phyloP scores from a whole-genome alignment of 106 monocot genomes.

The Dendrobium huoshanense region DNA sequence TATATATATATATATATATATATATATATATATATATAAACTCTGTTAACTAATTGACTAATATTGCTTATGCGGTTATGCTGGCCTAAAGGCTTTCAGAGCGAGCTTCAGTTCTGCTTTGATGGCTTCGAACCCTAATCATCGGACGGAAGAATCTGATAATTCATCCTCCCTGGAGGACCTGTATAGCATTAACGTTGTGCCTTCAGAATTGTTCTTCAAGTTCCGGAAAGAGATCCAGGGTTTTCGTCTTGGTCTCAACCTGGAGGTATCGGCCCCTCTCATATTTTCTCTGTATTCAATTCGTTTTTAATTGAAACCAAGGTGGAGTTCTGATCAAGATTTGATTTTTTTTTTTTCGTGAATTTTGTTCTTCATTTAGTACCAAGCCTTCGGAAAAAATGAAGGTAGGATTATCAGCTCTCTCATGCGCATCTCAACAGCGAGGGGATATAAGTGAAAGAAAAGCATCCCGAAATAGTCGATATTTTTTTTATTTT shows the following conservation, averaged over 20 bases:
- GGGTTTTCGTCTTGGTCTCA: slow-evolving; percentile 50
- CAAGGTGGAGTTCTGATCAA: neutral
- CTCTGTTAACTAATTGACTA: too few species aligned
- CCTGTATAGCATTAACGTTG: slow-evolving; percentile 56
- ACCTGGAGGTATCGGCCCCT: slow-evolving; percentile 42
- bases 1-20: too few species aligned
- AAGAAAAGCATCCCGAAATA: neutral
- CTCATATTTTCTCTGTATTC: neutral
- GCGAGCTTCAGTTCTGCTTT: neutral
- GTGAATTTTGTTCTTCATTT: neutral
- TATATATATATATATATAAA: too few species aligned
- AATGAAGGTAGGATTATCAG: neutral
- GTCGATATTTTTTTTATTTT: neutral
- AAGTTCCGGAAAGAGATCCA: slow-evolving; percentile 73
- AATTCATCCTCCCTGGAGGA: slow-evolving; percentile 36
- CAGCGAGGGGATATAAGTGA: neutral
- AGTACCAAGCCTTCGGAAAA: neutral
- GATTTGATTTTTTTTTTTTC: too few species aligned
- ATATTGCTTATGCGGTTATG: neutral
- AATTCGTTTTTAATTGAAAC: neutral
- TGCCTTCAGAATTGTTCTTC: slow-evolving; percentile 69
- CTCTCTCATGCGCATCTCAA: too few species aligned
- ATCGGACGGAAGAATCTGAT: neutral
- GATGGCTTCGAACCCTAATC: slow-evolving; percentile 7
- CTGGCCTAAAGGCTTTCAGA: neutral